Base-by-base conservation (phyloP, 768 basidiomycete genomes). In the Suillus brevipes region DNA sequence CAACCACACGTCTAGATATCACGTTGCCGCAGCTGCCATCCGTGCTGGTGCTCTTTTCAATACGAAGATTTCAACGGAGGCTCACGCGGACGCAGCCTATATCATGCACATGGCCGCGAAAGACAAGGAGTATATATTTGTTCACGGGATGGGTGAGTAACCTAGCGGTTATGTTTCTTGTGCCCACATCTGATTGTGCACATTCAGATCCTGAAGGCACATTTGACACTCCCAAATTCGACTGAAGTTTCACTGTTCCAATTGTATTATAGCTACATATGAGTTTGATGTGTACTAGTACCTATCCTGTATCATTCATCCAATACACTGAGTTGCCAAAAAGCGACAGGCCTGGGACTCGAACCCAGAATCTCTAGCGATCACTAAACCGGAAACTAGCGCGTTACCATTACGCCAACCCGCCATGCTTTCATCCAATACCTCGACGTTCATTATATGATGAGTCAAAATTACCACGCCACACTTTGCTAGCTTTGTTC, bases 381-480 rank as follows among this genome's bases (percentile, higher is more conserved):
- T 40, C 57, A 2, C 25, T n/a, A 60, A 60, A 72, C 82, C 84
- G 84, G 84, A 85, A 84, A 84, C 84, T 85, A 81, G 81, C 83
- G 82, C 83, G 84, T 84, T 85, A 81, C 84, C 84, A 85, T 84
- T 84, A 83, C 83, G 84, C 84, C 82, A 85, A 83, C 80, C 82
- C 83, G 82, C 82, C 83, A 34, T 60, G 52, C 3, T 20, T 23
- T 16, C 25, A 57, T 2, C 37, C 6, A 6, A 6, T 18, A 28
- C 18, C 25, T 13, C 5, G 40, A 31, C 40, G 16, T 59, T 42
- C 3, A 59, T 59, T 1, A 28, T 6, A 40, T 10, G 1, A 25
- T 6, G 14, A 31, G n/a, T 10, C 14, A 14, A 58, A 25, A 65
- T 66, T 67, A 66, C 67, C 67, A 67, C 67, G 67, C 67, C 67